Evolutionary conservation across 2,329 filamentous ascomycete genomes (phyloP), one percentile per base, ranked within the genome.

Genomic region (Diplodia intermedia): DNA sequence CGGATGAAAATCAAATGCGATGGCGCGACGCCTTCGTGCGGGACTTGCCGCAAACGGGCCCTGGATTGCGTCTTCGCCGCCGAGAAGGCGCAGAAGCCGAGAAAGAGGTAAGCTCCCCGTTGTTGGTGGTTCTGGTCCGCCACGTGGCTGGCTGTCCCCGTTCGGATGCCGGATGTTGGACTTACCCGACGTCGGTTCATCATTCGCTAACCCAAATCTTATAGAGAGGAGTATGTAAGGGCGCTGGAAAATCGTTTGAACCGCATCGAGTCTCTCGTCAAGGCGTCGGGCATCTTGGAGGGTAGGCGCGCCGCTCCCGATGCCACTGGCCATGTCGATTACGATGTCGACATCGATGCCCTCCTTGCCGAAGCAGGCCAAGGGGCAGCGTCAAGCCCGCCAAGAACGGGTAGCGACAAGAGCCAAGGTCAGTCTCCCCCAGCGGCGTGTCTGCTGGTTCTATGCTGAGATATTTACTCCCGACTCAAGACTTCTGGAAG

Each of bases 1-100:
- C 15, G 31, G n/a, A 63, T 63, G 60, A 63, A 63, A n/a, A 63
- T 63, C 29, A 63, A 63, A 52, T 63, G 60, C 60, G 60, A 63
- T 26, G 60, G 60, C 47, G 43, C 14, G 31, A 52, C 60, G 23
- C 60, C 60, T 9, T 26, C 12, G 11, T 63, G 60, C n/a, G 60
- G 31, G n/a, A 63, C 60, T 52, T 63, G 60, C 47, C 60, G 60
- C 60, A 63, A 52, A 12, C 60, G 60, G 40, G 29, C 60, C 23
- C 60, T 63, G 29, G 12, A 52, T 5, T 63, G 60, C 47, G 47
- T 52, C 60, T 63, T 63, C 31, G 50, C 43, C 29, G 18, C 14
- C 14, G 60, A 63, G n/a, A 63, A 52, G 47, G 47, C 60, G 14
- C 60, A 52, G 60, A 63, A 52, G 20, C 60, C 47, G 12, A 18